Base-by-base conservation (phyloP, 345 rosid genomes). In the Gossypium mustelinum region DNA sequence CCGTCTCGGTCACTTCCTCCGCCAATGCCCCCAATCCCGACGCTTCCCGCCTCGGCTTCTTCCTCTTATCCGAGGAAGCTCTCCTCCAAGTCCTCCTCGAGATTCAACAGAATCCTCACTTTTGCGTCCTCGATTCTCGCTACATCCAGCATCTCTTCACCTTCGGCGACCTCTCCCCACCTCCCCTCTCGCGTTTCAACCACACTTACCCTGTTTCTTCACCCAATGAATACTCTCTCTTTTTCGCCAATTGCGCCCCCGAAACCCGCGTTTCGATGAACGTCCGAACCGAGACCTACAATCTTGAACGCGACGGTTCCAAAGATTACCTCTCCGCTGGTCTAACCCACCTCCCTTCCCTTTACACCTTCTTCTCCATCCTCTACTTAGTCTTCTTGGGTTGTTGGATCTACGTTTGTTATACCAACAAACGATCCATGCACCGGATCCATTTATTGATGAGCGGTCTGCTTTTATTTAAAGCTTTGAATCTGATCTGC, bases 361-460 rank as follows among this genome's bases (percentile, higher is more conserved):
- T 96, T 1, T 90, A 81, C 75, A 79, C 79, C 63, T 55, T 91
- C 75, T 93, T 83, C 83, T 87, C 85, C 44, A 55, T 92, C 24
- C 74, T 82, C 34, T 96, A 96, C 84, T 29, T 88, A 5, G 82
- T 72, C 3, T 93, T 86, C 73, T 77, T 93, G 3, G 91, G 80
- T 0, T 75, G 81, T 76, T 96, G 99, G 98, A 79, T 87, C 80
- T 87, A 89, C 75, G 71, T 59, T 45, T 87, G 97, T 70, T 68
- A 56, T 52, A 80, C 66, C 0, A 90, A 95, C 69, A 83, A 82
- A 57, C 61, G 76, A 11, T 84, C 89, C 1, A 89, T 92, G 3
- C 97, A 93, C 34, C 88, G 97, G 83, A 96, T 96, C 83, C 99
- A 96, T 78, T 75, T 96, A 61, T 72, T 91, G 63, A 96, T 96